These are phyloP conservation scores for Penicillium occitanis DNA, from an alignment of 2,329 filamentous ascomycete genomes.

Conservation along the genomic window DNA sequence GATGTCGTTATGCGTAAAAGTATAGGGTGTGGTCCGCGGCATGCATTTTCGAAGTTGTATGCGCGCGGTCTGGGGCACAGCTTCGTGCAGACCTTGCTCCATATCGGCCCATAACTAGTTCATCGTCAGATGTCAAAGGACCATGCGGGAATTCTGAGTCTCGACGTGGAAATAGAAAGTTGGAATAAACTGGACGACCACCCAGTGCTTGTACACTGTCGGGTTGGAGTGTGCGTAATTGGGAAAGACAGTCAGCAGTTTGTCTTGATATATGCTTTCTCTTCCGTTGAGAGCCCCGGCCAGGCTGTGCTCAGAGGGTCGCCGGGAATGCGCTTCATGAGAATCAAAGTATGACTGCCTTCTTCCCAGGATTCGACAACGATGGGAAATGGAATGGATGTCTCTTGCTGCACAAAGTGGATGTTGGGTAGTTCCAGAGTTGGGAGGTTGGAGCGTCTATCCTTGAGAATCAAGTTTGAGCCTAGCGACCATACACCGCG, in stretches of 20 bases:
- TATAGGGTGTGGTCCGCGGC: conserved; percentile 30
- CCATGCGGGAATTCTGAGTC: not conserved
- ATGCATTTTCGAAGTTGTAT: conserved; percentile 23
- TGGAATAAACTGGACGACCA: conserved; percentile 21
- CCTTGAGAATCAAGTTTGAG: conserved; percentile 32
- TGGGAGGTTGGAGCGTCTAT: conserved; percentile 22
- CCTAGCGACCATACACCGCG: conserved; percentile 34
- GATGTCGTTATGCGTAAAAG: conserved; percentile 45
- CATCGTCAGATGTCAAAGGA: conserved; percentile 21
- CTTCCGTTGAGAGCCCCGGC: conserved; percentile 21
- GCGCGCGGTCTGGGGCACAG: conserved; percentile 19
- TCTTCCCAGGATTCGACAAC: conserved; percentile 27
- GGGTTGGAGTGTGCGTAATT: conserved; percentile 25
- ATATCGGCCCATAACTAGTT: conserved; percentile 22
- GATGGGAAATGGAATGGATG: conserved; percentile 26
- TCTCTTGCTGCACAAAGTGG: conserved; percentile 25
- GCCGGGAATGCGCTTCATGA: conserved; percentile 25
- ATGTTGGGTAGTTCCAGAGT: conserved; percentile 24
- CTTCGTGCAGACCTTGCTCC: conserved; percentile 6
- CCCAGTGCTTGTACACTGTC: conserved; percentile 22
- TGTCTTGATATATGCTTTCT: conserved; percentile 28
- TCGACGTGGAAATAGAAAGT: conserved; percentile 19
- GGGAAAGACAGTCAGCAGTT: conserved; percentile 25
- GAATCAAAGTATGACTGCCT: conserved; percentile 17
- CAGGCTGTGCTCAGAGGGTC: conserved; percentile 22